Evolutionary conservation across 2,329 filamentous ascomycete genomes (phyloP).

Genomic region (Periconia digitata): DNA sequence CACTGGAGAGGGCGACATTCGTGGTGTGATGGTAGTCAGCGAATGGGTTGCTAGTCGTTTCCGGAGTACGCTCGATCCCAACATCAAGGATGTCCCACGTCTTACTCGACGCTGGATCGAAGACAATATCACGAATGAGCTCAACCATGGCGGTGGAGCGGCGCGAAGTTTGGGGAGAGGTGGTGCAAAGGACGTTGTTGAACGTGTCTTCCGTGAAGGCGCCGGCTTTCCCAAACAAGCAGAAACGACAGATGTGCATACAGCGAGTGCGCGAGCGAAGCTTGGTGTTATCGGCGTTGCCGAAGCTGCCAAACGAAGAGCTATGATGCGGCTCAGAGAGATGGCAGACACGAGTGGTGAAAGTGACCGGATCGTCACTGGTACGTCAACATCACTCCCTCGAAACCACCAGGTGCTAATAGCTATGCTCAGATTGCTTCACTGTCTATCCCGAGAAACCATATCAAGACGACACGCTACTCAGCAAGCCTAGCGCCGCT

Average conservation of each 20-base stretch:
- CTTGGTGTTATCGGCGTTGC: conserved; percentile 62
- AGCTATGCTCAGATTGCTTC: conserved; percentile 68
- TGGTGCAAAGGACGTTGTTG: conserved; percentile 72
- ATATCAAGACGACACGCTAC: conserved; percentile 89
- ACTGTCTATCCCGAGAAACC: conserved; percentile 81
- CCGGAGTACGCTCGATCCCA: conserved; percentile 46
- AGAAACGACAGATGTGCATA: conserved; percentile 49
- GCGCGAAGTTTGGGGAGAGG: conserved; percentile 72
- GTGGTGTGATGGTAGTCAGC: conserved; percentile 81
- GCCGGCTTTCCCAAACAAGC: conserved; percentile 71
- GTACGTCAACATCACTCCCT: conserved; percentile 20
- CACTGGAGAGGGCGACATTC: conserved; percentile 72
- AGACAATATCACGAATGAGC: conserved; percentile 66
- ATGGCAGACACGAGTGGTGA: conserved; percentile 81
- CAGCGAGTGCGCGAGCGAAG: conserved; percentile 56
- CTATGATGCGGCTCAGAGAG: conserved; percentile 70
- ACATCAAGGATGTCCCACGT: conserved; percentile 44
- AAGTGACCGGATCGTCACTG: conserved; percentile 72
- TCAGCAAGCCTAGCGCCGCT: conserved; percentile 81
- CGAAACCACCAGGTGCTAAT: conserved; percentile 10
- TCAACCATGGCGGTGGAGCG: conserved; percentile 70
- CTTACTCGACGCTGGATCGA: conserved; percentile 79
- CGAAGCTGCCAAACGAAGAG: conserved; percentile 70
- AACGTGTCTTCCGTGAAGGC: conserved; percentile 76
- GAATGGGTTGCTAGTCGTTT: conserved; percentile 82